Conservation (phyloP, 768 basidiomycete genomes). For the Wakefieldia striispora region DNA sequence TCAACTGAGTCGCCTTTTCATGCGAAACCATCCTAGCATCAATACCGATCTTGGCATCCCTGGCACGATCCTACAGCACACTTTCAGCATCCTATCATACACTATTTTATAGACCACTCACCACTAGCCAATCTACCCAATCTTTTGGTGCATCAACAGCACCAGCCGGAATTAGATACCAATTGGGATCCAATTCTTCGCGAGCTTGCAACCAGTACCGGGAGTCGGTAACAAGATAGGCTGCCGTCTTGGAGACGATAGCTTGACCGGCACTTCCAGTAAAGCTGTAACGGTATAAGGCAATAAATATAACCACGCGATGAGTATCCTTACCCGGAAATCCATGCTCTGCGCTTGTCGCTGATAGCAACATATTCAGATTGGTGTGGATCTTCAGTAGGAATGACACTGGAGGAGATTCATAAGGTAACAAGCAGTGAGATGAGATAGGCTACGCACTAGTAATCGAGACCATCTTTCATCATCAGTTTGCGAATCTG, state of each 20-base stretch:
- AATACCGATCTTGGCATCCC: constrained; percentile 63
- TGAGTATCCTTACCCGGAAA: constrained; percentile 59
- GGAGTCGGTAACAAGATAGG: constrained; percentile 78
- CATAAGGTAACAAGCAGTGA: constrained; percentile 3
- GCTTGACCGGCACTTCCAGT: constrained; percentile 69
- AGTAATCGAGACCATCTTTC: constrained; percentile 70
- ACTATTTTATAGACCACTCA: constrained; percentile 29
- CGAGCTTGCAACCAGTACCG: constrained; percentile 82
- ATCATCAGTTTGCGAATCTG: constrained; percentile 64
- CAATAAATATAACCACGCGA: constrained; percentile 26
- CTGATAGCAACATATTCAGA: constrained; percentile 78
- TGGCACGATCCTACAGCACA: constrained; percentile 35
- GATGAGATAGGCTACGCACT: constrained; percentile 46
- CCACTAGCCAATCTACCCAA: constrained; percentile 80
- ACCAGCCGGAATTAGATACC: constrained; percentile 65
- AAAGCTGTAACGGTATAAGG: constrained; percentile 43
- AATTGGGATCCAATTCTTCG: constrained; percentile 68
- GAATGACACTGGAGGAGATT: constrained; percentile 56
- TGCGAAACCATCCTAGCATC: constrained; percentile 84
- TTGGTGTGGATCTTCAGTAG: constrained; percentile 78
- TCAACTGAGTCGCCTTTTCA: constrained; percentile 62
- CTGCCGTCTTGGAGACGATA: constrained; percentile 60
- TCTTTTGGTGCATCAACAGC: constrained; percentile 52
- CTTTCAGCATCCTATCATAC: constrained; percentile 1
- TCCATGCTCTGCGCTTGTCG: constrained; percentile 76